Percentiles rank a stretch among this genome's conserved stretches.
Evolutionary conservation across 805 yeast species (phyloP).

Genomic region (Cyberlindnera meyerae): DNA sequence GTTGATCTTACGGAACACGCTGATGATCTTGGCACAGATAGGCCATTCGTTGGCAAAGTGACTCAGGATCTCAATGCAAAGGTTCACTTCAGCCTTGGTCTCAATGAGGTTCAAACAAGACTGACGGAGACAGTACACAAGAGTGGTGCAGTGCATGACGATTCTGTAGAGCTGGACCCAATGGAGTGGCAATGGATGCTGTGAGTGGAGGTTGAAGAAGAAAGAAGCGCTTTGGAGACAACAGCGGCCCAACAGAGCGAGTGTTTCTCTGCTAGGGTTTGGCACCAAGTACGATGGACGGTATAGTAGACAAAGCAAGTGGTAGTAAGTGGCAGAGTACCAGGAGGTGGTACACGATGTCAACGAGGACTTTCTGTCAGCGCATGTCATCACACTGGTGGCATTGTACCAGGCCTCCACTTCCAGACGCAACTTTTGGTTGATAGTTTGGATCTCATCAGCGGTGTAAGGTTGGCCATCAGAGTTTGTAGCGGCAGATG

Average conservation of each 20-base stretch:
- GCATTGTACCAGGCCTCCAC: slow-evolving; percentile 34
- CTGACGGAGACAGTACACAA: slow-evolving; percentile 42
- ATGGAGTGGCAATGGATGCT: slow-evolving; percentile 41
- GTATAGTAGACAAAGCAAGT: slow-evolving; percentile 41
- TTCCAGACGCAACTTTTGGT: slow-evolving; percentile 17
- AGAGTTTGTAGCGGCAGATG: slow-evolving; percentile 29
- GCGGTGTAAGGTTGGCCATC: slow-evolving; percentile 3
- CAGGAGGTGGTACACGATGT: slow-evolving; percentile 23
- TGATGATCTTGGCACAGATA: slow-evolving; percentile 40
- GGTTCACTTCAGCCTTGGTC: slow-evolving; percentile 41
- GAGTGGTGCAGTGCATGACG: slow-evolving; percentile 42
- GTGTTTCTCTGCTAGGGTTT: slow-evolving; percentile 34
- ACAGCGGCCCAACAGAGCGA: slow-evolving; percentile 40
- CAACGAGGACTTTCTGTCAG: slow-evolving; percentile 10
- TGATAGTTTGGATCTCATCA: slow-evolving; percentile 4
- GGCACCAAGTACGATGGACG: slow-evolving; percentile 48
- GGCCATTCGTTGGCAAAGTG: slow-evolving; percentile 45
- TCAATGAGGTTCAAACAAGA: slow-evolving; percentile 43
- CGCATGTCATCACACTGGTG: slow-evolving; percentile 15
- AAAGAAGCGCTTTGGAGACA: slow-evolving; percentile 42
- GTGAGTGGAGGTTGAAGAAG: slow-evolving; percentile 41
- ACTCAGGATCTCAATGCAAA: slow-evolving; percentile 41
- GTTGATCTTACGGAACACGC: slow-evolving; percentile 39
- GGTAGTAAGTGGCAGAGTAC: slow-evolving; percentile 40
- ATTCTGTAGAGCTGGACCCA: slow-evolving; percentile 47